phyloP scores from a whole-genome alignment of 345 rosid genomes.

The Clarkia xantiana region DNA sequence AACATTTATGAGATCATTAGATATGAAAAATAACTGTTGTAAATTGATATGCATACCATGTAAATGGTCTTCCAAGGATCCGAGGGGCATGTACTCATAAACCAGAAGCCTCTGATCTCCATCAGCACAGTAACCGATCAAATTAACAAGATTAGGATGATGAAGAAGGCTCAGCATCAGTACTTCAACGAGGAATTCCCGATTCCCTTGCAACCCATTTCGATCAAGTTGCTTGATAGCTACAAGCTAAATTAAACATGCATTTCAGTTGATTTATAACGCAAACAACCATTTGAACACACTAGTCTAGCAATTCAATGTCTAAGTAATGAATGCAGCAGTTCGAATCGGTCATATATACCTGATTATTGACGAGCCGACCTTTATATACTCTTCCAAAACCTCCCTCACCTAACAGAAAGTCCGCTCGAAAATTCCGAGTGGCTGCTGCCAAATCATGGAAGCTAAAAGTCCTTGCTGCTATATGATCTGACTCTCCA shows the following conservation, averaged over 20 bases:
- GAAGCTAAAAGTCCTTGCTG: slow-evolving; percentile 63
- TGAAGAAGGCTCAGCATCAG: slow-evolving; percentile 78
- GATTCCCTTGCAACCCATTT: slow-evolving; percentile 77
- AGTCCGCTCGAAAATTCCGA: slow-evolving; percentile 63
- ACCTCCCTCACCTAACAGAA: slow-evolving; percentile 83
- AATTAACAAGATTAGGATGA: slow-evolving; percentile 76
- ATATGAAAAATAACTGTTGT: not conserved
- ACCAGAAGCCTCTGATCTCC: slow-evolving; percentile 93
- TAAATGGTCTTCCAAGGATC: slow-evolving; percentile 73
- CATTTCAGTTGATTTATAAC: not conserved
- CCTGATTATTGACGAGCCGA: slow-evolving; percentile 52
- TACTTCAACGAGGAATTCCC: slow-evolving; percentile 87
- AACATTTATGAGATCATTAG: too few species aligned
- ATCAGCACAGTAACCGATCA: slow-evolving; percentile 81
- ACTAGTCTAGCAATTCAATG: too few species aligned
- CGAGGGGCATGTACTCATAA: slow-evolving; percentile 79
- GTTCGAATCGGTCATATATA: slow-evolving; percentile 2
- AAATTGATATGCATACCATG: slow-evolving; percentile 31
- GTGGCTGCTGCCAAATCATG: slow-evolving; percentile 68
- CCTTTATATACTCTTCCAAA: slow-evolving; percentile 84
- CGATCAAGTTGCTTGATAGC: slow-evolving; percentile 91
- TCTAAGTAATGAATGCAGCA: too few species aligned
- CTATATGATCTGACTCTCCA: slow-evolving; percentile 38
- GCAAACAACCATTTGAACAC: not conserved
- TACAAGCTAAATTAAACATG: slow-evolving; percentile 37